Evolutionary conservation across 2,329 filamentous ascomycete species (phyloP).

Genomic region (Stemphylium lycopersici): DNA sequence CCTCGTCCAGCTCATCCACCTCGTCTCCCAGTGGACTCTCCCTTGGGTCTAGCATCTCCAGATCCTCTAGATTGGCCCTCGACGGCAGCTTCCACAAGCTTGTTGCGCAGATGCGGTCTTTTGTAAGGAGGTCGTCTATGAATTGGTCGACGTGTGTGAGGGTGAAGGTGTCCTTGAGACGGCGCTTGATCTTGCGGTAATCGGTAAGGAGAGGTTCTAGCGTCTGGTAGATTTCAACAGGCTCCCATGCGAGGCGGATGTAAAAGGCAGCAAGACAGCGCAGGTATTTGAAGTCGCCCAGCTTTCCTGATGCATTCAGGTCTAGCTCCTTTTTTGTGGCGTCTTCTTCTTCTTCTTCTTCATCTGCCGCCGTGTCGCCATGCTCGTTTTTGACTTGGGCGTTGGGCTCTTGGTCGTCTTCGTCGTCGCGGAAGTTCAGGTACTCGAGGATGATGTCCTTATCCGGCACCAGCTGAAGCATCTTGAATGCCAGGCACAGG

Average conservation of each 20-base stretch:
- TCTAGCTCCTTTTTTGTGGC: slow-evolving; percentile 24
- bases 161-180: slow-evolving; percentile 73
- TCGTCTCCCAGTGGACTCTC: slow-evolving; percentile 80
- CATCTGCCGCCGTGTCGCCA: slow-evolving; percentile 1
- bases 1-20: slow-evolving; percentile 63
- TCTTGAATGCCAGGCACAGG: slow-evolving; percentile 91
- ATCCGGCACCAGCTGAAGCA: slow-evolving; percentile 83
- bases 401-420: slow-evolving; percentile 23
- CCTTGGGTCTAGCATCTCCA: slow-evolving; percentile 84
- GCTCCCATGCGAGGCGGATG: slow-evolving; percentile 82
- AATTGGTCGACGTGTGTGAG: slow-evolving; percentile 90
- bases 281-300: slow-evolving; percentile 72
- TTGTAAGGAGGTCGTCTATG: slow-evolving; percentile 86
- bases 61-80: slow-evolving; percentile 81
- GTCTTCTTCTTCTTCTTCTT: slow-evolving; percentile 15
- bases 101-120: slow-evolving; percentile 89
- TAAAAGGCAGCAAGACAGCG: slow-evolving; percentile 91
- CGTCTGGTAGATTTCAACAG: slow-evolving; percentile 77
- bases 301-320: slow-evolving; percentile 36
- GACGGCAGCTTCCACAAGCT: slow-evolving; percentile 90
- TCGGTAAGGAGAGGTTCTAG: slow-evolving; percentile 86
- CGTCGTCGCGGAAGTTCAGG: slow-evolving; percentile 61
- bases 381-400: slow-evolving; percentile 46
- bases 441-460: slow-evolving; percentile 82
- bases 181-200: slow-evolving; percentile 78